Evolutionary conservation across 2,329 filamentous ascomycete genomes (phyloP).

Genomic region (Corinectria fuckeliana): DNA sequence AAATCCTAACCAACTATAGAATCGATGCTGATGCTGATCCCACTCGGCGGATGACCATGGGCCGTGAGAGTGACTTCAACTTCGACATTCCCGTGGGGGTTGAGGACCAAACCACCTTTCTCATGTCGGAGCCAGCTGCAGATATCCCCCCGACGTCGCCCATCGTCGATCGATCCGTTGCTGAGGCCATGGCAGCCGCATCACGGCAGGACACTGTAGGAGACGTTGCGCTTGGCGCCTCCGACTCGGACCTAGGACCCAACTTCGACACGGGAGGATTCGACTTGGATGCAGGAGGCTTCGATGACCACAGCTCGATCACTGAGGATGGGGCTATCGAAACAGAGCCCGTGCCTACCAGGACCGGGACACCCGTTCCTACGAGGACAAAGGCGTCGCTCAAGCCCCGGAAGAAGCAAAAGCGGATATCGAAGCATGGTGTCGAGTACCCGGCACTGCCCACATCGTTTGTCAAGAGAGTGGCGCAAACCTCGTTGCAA

Average conservation of each 20-base stretch:
- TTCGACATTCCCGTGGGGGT: conserved; percentile 56
- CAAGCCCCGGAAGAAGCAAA: conserved; percentile 44
- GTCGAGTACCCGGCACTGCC: conserved; percentile 80
- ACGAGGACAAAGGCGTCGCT: conserved; percentile 12
- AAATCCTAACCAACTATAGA: conserved; percentile 29
- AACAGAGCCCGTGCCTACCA: background rate
- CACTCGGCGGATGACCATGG: conserved; percentile 47
- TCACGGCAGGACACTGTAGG: conserved; percentile 17
- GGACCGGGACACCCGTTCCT: background rate
- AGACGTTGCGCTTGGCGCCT: conserved; percentile 22
- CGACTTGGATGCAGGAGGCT: conserved; percentile 22
- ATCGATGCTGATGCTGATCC: conserved; percentile 52
- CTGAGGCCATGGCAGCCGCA: conserved; percentile 28
- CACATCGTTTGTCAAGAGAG: conserved; percentile 72
- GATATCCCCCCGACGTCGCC: conserved; percentile 40
- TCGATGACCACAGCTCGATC: conserved; percentile 36
- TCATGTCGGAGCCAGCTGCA: conserved; percentile 48
- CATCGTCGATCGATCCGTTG: conserved; percentile 25
- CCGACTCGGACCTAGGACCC: conserved; percentile 23
- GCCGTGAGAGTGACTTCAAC: conserved; percentile 58
- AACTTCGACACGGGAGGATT: conserved; percentile 17
- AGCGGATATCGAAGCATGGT: conserved; percentile 70
- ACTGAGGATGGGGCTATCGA: conserved; percentile 22
- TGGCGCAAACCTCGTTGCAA: conserved; percentile 74
- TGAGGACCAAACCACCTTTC: conserved; percentile 59